Evolutionary conservation across 2,329 filamentous ascomycete genomes (phyloP).

Genomic region (Aspergillus udagawae): DNA sequence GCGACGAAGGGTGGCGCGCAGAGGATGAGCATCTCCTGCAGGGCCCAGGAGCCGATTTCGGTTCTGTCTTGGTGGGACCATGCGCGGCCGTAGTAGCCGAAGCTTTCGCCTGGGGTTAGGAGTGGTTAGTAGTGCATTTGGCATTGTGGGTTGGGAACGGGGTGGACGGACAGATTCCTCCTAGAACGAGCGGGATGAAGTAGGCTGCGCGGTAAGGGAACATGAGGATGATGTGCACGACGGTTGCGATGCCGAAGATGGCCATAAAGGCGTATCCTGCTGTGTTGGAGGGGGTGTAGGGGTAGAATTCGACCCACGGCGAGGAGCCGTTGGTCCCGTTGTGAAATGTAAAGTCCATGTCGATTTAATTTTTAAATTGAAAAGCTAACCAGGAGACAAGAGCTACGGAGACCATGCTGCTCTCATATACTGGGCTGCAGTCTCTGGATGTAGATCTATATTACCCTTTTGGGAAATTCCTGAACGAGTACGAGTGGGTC

Average conservation of each 20-base stretch:
- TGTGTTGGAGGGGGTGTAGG: slow-evolving; percentile 31
- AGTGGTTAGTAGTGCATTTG: not conserved
- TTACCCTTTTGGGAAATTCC: slow-evolving; percentile 20
- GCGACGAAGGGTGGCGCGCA: slow-evolving; percentile 10
- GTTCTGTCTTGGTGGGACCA: slow-evolving; percentile 27
- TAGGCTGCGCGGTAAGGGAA: slow-evolving; percentile 31
- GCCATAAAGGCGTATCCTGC: slow-evolving; percentile 35
- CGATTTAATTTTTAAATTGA: not conserved
- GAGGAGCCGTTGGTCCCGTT: slow-evolving; percentile 26
- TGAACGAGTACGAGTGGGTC: slow-evolving; percentile 27
- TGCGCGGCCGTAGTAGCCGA: slow-evolving; percentile 36
- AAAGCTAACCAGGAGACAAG: not conserved
- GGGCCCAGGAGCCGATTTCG: slow-evolving; percentile 21
- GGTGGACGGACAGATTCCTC: slow-evolving; percentile 31
- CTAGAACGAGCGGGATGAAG: slow-evolving; percentile 35
- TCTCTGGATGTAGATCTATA: not conserved
- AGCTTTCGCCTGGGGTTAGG: slow-evolving; percentile 25
- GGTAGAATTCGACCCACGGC: slow-evolving; percentile 34
- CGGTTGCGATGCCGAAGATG: slow-evolving; percentile 29
- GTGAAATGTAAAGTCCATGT: slow-evolving; percentile 32
- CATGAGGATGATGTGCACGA: slow-evolving; percentile 27
- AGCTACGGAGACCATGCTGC: not conserved
- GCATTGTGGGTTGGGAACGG: not conserved
- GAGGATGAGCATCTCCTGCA: slow-evolving; percentile 9
- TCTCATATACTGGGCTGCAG: not conserved